A percentile compares a stretch with the other conserved stretches of the same genome.
These are phyloP conservation scores for Truncatella angustata DNA, from an alignment of 2,329 filamentous ascomycete genomes.

Conservation along the genomic window DNA sequence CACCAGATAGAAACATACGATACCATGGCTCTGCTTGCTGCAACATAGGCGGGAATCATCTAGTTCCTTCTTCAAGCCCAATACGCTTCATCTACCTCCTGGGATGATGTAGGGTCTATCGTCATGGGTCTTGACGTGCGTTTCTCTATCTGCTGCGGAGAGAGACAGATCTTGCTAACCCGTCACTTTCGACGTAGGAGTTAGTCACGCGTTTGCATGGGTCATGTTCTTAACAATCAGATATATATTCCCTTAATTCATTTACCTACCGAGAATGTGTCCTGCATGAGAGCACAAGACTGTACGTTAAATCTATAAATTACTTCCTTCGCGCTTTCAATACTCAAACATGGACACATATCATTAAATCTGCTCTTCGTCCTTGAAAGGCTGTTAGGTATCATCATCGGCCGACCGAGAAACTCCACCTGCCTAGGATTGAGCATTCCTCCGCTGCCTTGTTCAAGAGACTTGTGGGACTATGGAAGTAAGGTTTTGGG, in stretches of 20 bases:
- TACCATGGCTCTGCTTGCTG: conserved; percentile 9
- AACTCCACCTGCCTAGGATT: conserved; percentile 9
- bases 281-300: conserved; percentile 2
- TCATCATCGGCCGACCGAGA: conserved; percentile 12
- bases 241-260: not conserved
- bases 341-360: conserved; percentile 5
- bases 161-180: not conserved
- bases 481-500: conserved; percentile 16
- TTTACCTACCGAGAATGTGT: not conserved
- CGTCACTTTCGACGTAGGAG: not conserved
- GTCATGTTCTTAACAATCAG: not conserved
- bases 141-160: not conserved
- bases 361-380: conserved; percentile 15
- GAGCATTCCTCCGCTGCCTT: conserved; percentile 14
- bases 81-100: conserved; percentile 13
- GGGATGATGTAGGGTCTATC: conserved; percentile 14
- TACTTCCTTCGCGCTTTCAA: not conserved
- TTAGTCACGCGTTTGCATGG: not conserved
- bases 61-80: conserved; percentile 21
- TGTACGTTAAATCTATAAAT: not conserved
- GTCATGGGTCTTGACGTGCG: conserved; percentile 11
- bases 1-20: conserved; percentile 1
- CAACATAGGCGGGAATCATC: conserved; percentile 13
- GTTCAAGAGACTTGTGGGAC: conserved; percentile 20
- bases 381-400: conserved; percentile 14